phyloP scores from a whole-genome alignment of 140 eudicot genomes.

The Stevia rebaudiana region DNA sequence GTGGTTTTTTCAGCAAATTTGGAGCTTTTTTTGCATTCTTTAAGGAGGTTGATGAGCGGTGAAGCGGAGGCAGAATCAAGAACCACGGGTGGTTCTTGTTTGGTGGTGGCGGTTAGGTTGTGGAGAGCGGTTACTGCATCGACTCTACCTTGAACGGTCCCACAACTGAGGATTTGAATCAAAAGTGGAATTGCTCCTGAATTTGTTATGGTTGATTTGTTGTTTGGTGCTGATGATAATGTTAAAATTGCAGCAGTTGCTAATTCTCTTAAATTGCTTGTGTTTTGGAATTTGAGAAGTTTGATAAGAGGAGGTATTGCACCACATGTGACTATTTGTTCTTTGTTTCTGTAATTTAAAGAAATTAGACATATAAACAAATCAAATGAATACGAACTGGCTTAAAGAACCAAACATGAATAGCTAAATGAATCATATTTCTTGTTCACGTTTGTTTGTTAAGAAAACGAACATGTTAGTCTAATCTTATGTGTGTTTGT shows the following conservation, averaged over 20 bases:
- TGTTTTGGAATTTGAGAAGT: slow-evolving; percentile 45
- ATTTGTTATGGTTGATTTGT: slow-evolving; percentile 47
- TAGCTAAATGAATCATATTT: too few relatives aligned
- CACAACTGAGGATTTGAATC: slow-evolving; percentile 56
- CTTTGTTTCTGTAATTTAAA: slow-evolving; percentile 56
- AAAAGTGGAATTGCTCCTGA: slow-evolving; percentile 62
- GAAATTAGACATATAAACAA: background rate
- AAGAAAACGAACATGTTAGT: background rate
- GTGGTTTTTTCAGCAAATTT: slow-evolving; percentile 68
- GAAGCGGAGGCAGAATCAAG: slow-evolving; percentile 46
- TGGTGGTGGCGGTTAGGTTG: slow-evolving; percentile 41
- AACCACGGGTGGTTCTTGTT: slow-evolving; percentile 28
- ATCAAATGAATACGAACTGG: too few relatives aligned
- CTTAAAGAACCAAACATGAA: background rate
- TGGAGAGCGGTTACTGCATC: slow-evolving; percentile 73
- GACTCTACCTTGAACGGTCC: slow-evolving; percentile 57
- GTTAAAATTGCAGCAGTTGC: slow-evolving; percentile 79
- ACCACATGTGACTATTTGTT: slow-evolving; percentile 59
- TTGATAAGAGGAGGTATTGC: slow-evolving; percentile 66
- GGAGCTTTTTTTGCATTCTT: slow-evolving; percentile 68
- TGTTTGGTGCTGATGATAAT: slow-evolving; percentile 57
- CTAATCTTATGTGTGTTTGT: too few relatives aligned
- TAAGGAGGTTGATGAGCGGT: slow-evolving; percentile 65
- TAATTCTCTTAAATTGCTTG: slow-evolving; percentile 43
- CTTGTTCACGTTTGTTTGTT: background rate